Percentiles rank a stretch among this genome's conserved stretches.
Conservation (phyloP, 2,329 filamentous ascomycete genomes). For the Scytalidium lignicola region DNA sequence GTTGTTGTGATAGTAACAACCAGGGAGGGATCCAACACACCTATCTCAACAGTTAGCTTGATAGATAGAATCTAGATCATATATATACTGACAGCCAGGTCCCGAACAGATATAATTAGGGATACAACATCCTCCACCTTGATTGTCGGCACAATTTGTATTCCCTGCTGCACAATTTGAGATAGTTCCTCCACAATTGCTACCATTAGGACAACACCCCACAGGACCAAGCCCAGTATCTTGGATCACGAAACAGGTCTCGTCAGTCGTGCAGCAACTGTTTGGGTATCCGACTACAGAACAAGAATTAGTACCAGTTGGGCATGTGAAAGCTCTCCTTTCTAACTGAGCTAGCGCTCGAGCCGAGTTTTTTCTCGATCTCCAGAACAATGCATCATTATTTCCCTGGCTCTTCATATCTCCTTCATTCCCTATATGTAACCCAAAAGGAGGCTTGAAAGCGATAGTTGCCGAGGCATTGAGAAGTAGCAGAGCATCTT, state of each 20-base stretch:
- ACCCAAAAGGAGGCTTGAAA: constrained; percentile 47
- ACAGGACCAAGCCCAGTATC: constrained; percentile 62
- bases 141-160: constrained; percentile 56
- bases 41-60: constrained; percentile 8
- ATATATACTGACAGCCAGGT: constrained; percentile 57
- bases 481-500: constrained; percentile 13
- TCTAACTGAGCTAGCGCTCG: constrained; percentile 44
- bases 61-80: neutral
- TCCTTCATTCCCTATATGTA: constrained; percentile 33
- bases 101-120: constrained; percentile 65
- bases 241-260: constrained; percentile 60
- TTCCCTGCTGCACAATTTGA: constrained; percentile 57
- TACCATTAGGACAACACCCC: constrained; percentile 68
- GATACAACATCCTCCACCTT: constrained; percentile 74
- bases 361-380: constrained; percentile 5
- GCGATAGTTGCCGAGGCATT: constrained; percentile 22
- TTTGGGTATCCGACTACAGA: constrained; percentile 58
- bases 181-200: constrained; percentile 58
- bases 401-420: neutral
- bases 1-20: constrained; percentile 3
- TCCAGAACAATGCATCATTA: constrained; percentile 1
- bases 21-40: constrained; percentile 11
- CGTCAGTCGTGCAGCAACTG: constrained; percentile 65
- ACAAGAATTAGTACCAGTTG: constrained; percentile 61
- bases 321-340: constrained; percentile 60